A percentile compares a stretch with the other conserved stretches of the same genome.
Conservation (phyloP, 192 early-diverging fungal species). For the Mortierella claussenii region DNA sequence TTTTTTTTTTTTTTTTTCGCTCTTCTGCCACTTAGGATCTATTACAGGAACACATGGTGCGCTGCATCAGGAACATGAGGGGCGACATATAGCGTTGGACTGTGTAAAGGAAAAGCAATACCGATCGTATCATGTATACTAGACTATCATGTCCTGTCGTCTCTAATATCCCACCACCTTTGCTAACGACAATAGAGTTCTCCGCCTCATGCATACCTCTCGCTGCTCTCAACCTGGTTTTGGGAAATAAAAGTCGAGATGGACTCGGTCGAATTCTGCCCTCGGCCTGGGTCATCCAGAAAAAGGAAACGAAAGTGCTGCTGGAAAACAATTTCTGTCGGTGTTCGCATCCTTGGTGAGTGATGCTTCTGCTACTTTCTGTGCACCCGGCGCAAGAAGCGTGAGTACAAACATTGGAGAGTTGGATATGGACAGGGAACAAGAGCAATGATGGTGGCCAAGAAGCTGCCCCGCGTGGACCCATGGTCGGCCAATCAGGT, state of each 20-base stretch:
- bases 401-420: too few relatives aligned
- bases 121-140: too few relatives aligned
- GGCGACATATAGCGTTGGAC: too few relatives aligned
- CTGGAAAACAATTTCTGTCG: not conserved
- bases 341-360: too few relatives aligned
- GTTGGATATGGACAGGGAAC: too few relatives aligned
- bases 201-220: not conserved
- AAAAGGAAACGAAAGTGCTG: not conserved
- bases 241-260: slow-evolving; percentile 5
- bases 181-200: slow-evolving; percentile 7
- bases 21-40: not conserved
- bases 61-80: not conserved
- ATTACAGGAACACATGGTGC: slow-evolving; percentile 6
- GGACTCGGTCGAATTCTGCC: not conserved
- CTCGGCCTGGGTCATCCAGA: not conserved
- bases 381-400: too few relatives aligned
- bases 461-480: too few relatives aligned
- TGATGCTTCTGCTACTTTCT: too few relatives aligned
- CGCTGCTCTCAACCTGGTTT: slow-evolving; percentile 4
- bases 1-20: not conserved
- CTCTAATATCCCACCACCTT: too few relatives aligned
- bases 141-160: too few relatives aligned
- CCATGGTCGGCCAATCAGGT: too few relatives aligned
- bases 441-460: not conserved
- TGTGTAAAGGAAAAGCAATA: too few relatives aligned